Base-by-base conservation (phyloP, 768 basidiomycete species). In the Suillus luteus region DNA sequence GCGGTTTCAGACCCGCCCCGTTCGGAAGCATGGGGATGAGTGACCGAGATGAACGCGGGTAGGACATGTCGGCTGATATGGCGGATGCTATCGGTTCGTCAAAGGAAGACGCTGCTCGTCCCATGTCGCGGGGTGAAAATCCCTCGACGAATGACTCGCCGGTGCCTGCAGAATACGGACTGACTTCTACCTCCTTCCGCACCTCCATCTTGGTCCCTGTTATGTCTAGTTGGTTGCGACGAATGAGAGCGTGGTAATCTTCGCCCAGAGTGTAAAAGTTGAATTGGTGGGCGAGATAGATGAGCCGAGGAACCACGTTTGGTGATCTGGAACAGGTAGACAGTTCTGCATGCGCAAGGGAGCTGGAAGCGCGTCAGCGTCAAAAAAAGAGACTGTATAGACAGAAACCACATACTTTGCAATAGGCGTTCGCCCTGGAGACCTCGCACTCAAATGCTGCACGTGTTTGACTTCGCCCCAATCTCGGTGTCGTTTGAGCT, bases 281-380 rank as follows among this genome's bases (percentile, higher is more conserved):
- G 72, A 96, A 93, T 65, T 96, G 93, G 67, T 93, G 91, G 0
- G 88, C 86, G 19, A 93, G 86, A 74, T 96, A 96, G 37, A 97
- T 82, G 0, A 91, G 82, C 0, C 87, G 83, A 2, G 93, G 91
- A 0, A 92, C 81, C 41, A 92, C 79, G 2, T 75, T 79, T 0
- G 82, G 78, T 1, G 87, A 85, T 5, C 76, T 79, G 1, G 90
- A 86, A 71, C 75, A 86, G 0, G 92, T 93, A 57, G 90, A 90
- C 5, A 96, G 83, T 72, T 97, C 95, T 0, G 92, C 93, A 49
- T 89, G 86, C 0, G 93, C 83, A 5, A 96, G 82, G 76, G 84
- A 88, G 66, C 89, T 92, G 63, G 24, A 3, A 55, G 52, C 33
- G 38, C 1, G 49, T 70, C 7, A 74, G 61, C 17, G 65, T 43